Evolutionary conservation across 1,284 basidiomycete species (phyloP).

Genomic region (Xerocomus minutiporus): DNA sequence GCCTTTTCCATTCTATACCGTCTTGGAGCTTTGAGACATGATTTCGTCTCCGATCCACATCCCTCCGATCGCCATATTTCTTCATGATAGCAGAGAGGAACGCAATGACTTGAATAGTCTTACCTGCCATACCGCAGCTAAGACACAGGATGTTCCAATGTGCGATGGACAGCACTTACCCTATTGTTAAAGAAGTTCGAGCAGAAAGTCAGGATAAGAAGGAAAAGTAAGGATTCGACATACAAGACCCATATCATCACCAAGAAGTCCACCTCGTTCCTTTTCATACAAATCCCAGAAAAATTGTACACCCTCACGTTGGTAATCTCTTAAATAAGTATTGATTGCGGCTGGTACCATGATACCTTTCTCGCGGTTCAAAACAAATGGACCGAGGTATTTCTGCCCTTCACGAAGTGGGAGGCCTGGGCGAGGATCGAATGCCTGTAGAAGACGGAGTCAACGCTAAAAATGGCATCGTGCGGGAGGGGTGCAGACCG

Average conservation of each 20-base stretch:
- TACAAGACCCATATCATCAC: conserved; percentile 88
- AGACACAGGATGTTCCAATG: background rate
- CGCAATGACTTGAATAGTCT: conserved; percentile 85
- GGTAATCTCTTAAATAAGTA: conserved; percentile 77
- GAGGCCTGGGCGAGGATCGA: conserved; percentile 51
- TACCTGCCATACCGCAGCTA: conserved; percentile 40
- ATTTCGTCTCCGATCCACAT: conserved; percentile 56
- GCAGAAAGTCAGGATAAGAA: conserved; percentile 2
- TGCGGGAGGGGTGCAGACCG: conserved; percentile 12
- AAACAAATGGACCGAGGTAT: conserved; percentile 39
- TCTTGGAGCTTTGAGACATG: conserved; percentile 65
- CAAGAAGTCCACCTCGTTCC: conserved; percentile 67
- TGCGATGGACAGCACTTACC: conserved; percentile 15
- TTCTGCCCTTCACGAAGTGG: conserved; percentile 43
- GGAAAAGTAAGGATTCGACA: conserved; percentile 23
- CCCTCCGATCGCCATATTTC: conserved; percentile 62
- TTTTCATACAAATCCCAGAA: conserved; percentile 65
- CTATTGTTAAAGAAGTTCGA: conserved; percentile 8
- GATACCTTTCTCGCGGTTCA: conserved; percentile 45
- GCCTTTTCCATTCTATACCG: conserved; percentile 46
- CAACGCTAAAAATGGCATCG: background rate
- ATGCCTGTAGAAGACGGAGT: conserved; percentile 27
- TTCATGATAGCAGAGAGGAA: conserved; percentile 84
- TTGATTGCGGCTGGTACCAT: conserved; percentile 72
- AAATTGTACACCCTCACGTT: conserved; percentile 77